These are phyloP conservation scores for Xylariaceae sp. DNA, from an alignment of 2,329 filamentous ascomycete genomes.

Conservation along the genomic window DNA sequence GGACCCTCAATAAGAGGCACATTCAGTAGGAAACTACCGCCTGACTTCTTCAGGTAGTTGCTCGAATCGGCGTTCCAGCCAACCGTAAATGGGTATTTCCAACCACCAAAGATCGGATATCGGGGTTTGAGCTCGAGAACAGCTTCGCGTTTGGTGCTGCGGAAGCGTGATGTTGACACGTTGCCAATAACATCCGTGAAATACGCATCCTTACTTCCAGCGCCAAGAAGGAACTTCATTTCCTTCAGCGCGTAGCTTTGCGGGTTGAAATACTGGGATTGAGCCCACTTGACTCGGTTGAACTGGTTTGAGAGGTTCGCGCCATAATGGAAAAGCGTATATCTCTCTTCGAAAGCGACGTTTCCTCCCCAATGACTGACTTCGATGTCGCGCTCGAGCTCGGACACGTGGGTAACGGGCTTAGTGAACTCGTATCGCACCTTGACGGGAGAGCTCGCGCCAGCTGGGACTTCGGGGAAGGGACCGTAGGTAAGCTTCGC, in stretches of 20 bases:
- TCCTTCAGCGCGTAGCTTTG: conserved; percentile 79
- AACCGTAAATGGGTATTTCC: conserved; percentile 97
- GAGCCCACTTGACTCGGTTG: conserved; percentile 77
- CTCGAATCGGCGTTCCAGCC: conserved; percentile 92
- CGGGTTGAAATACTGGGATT: conserved; percentile 77
- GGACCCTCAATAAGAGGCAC: conserved; percentile 94
- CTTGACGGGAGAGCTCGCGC: conserved; percentile 71
- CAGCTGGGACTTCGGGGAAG: conserved; percentile 82
- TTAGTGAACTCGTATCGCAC: conserved; percentile 96
- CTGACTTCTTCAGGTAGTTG: conserved; percentile 70
- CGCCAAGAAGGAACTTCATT: conserved; percentile 77
- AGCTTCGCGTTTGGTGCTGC: conserved; percentile 77
- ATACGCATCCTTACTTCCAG: conserved; percentile 86
- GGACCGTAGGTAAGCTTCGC: conserved; percentile 88
- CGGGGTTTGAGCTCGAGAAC: conserved; percentile 88
- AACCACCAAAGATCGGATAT: conserved; percentile 95
- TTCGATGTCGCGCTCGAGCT: conserved; percentile 88
- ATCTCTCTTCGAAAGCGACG: conserved; percentile 91
- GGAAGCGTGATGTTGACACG: conserved; percentile 90
- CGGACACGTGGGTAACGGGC: conserved; percentile 79
- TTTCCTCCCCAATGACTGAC: conserved; percentile 99
- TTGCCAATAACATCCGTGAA: conserved; percentile 97
- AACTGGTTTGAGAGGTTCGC: conserved; percentile 78
- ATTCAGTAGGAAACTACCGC: conserved; percentile 81
- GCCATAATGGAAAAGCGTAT: conserved; percentile 84